A percentile compares a stretch with the other conserved stretches of the same genome.
Conservation (phyloP, 257 asterid genomes). For the Avicennia marina region DNA sequence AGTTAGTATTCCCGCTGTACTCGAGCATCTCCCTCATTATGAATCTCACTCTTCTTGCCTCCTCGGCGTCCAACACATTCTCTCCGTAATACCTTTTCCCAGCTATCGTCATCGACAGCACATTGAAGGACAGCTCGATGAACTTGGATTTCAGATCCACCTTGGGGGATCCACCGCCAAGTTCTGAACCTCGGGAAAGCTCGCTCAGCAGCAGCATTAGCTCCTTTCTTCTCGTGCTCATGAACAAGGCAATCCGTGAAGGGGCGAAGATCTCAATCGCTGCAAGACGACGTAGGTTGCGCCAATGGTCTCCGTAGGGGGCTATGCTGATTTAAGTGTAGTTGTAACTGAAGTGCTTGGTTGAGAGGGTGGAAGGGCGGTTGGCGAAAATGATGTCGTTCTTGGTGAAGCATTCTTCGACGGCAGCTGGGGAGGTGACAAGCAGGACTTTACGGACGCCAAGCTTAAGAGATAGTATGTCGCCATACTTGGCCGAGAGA, state of each 20-base stretch:
- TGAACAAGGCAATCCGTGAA: slow-evolving; percentile 14
- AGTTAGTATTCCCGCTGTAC: slow-evolving; percentile 25
- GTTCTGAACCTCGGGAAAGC: background rate
- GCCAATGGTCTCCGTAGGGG: slow-evolving; percentile 30
- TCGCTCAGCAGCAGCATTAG: slow-evolving; percentile 11
- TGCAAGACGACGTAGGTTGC: slow-evolving; percentile 24
- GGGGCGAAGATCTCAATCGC: slow-evolving; percentile 29
- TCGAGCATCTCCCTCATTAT: slow-evolving; percentile 29
- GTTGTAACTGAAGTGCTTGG: slow-evolving; percentile 30
- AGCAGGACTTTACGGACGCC: slow-evolving; percentile 21
- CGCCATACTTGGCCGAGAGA: slow-evolving; percentile 27
- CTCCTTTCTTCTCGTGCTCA: slow-evolving; percentile 16
- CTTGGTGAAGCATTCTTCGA: slow-evolving; percentile 28
- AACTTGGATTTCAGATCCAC: slow-evolving; percentile 26
- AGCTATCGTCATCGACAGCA: slow-evolving; percentile 30
- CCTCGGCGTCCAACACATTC: slow-evolving; percentile 23
- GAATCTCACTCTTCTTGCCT: slow-evolving; percentile 28
- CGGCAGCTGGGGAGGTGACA: slow-evolving; percentile 21
- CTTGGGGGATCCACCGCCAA: background rate
- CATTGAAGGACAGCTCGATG: slow-evolving; percentile 28
- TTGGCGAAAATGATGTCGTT: slow-evolving; percentile 28
- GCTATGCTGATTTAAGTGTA: slow-evolving; percentile 22
- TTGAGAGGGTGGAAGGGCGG: slow-evolving; percentile 24
- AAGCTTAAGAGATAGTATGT: slow-evolving; percentile 11
- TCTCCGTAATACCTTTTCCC: slow-evolving; percentile 37